These are phyloP conservation scores for Carpinus fangiana DNA, from an alignment of 306 rosid genomes.

Conservation along the genomic window DNA sequence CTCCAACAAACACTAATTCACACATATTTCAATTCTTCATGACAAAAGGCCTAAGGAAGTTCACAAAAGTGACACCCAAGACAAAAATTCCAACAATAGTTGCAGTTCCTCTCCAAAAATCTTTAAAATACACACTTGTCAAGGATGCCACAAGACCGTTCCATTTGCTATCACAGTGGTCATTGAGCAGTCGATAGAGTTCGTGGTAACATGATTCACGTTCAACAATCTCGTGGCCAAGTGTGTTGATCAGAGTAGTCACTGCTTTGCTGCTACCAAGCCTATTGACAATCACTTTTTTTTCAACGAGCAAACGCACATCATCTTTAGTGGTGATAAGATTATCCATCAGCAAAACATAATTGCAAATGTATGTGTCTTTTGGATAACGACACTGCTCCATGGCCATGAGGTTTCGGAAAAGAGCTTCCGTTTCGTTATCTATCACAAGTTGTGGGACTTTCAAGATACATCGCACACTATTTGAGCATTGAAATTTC, in stretches of 20 bases:
- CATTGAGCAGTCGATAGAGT: neutral
- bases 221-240: conserved; percentile 1
- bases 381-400: conserved; percentile 30
- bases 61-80: neutral
- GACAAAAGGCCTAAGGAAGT: neutral
- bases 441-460: conserved; percentile 9
- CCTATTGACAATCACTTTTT: neutral
- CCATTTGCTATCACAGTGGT: neutral
- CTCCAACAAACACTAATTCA: neutral
- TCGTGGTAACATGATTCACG: neutral
- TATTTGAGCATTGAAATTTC: accelerated
- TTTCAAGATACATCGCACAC: neutral
- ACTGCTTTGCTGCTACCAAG: conserved; percentile 23
- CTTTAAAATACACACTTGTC: conserved; percentile 26
- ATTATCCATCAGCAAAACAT: conserved; percentile 23
- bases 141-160: conserved; percentile 10
- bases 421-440: conserved; percentile 7
- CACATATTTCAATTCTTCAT: too few species aligned
- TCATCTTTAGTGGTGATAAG: conserved; percentile 26
- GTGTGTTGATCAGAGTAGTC: conserved; percentile 10
- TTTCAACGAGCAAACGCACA: conserved; percentile 22
- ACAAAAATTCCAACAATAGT: conserved; percentile 26
- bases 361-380: conserved; percentile 21
- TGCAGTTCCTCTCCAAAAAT: conserved; percentile 34
- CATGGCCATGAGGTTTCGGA: conserved; percentile 36